Evolutionary conservation across 257 asterid species (phyloP).

Genomic region (Scutellaria baicalensis): DNA sequence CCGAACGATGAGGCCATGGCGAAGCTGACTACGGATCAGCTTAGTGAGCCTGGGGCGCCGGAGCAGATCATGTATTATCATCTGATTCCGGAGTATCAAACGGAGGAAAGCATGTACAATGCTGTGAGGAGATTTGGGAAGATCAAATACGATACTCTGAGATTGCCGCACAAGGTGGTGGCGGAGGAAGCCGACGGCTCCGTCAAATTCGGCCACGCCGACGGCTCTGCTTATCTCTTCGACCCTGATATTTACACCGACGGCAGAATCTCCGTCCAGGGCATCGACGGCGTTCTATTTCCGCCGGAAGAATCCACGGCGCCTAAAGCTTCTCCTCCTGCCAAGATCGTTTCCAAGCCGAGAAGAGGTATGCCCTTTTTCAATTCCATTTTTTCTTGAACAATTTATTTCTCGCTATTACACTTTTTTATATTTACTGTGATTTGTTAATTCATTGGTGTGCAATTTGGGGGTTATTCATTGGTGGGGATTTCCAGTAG

Average conservation of each 20-base stretch:
- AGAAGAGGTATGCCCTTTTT: conserved; percentile 50
- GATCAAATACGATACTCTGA: conserved; percentile 66
- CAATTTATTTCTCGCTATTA: background rate
- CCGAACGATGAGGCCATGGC: conserved; percentile 99
- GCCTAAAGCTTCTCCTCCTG: conserved; percentile 38
- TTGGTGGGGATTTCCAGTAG: background rate
- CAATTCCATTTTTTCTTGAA: background rate
- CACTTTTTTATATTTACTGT: background rate
- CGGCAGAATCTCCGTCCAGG: conserved; percentile 96
- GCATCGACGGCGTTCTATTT: conserved; percentile 78
- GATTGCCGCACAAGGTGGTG: conserved; percentile 73
- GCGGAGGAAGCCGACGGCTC: conserved; percentile 98
- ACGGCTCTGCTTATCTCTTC: conserved; percentile 77
- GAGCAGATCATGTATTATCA: conserved; percentile 93
- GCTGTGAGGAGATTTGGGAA: conserved; percentile 87
- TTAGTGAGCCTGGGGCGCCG: conserved; percentile 92
- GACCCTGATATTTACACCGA: conserved; percentile 97
- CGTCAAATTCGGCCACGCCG: conserved; percentile 72
- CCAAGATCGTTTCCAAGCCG: conserved; percentile 47
- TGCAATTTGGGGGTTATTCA: background rate
- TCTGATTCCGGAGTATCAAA: conserved; percentile 81
- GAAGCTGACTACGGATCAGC: conserved; percentile 69
- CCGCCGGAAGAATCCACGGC: conserved; percentile 55
- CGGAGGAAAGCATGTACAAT: conserved; percentile 96
- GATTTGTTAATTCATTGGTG: background rate